Conservation (phyloP, 352 stramenopile genomes). For the Globisporangium sylvaticum region DNA sequence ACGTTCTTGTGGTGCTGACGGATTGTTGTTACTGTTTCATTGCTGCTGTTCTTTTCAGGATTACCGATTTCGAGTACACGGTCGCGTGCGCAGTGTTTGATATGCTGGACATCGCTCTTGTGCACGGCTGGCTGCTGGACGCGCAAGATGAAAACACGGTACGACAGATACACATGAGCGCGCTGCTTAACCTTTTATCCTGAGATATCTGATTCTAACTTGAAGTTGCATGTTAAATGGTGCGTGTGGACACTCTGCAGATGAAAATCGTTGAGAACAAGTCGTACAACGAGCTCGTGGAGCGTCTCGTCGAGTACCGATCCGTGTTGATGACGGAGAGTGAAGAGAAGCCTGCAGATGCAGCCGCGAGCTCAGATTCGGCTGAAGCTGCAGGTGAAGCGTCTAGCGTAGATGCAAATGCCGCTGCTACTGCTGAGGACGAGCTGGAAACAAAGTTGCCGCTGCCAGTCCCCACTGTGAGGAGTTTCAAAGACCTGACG, state of each 20-base stretch:
- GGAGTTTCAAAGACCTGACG: slow-evolving; percentile 30
- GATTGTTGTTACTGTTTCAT: slow-evolving; percentile 2
- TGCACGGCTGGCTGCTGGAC: slow-evolving; percentile 98
- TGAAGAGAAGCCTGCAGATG: slow-evolving; percentile 15
- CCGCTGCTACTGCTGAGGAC: background rate
- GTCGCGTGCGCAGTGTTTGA: slow-evolving; percentile 94
- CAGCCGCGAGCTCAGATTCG: background rate
- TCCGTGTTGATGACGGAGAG: slow-evolving; percentile 64
- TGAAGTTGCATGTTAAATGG: background rate
- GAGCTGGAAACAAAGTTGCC: slow-evolving; percentile 14
- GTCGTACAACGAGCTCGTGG: slow-evolving; percentile 98
- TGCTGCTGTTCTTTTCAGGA: slow-evolving; percentile 24
- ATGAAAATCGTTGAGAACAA: slow-evolving; percentile 82
- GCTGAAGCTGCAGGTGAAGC: slow-evolving; percentile 11
- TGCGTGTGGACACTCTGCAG: slow-evolving; percentile 17
- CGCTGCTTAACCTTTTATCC: background rate
- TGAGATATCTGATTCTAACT: background rate
- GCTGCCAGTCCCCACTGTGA: slow-evolving; percentile 2
- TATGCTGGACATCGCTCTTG: slow-evolving; percentile 92
- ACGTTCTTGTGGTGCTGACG: slow-evolving; percentile 3
- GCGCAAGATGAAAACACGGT: slow-evolving; percentile 84
- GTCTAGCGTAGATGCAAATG: background rate
- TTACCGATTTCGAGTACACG: slow-evolving; percentile 95
- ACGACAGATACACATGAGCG: background rate
- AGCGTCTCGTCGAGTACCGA: slow-evolving; percentile 90